Percentiles rank a stretch among this genome's conserved stretches.
Conservation (phyloP, 2,329 filamentous ascomycete genomes). For the Lecanosticta acicola region DNA sequence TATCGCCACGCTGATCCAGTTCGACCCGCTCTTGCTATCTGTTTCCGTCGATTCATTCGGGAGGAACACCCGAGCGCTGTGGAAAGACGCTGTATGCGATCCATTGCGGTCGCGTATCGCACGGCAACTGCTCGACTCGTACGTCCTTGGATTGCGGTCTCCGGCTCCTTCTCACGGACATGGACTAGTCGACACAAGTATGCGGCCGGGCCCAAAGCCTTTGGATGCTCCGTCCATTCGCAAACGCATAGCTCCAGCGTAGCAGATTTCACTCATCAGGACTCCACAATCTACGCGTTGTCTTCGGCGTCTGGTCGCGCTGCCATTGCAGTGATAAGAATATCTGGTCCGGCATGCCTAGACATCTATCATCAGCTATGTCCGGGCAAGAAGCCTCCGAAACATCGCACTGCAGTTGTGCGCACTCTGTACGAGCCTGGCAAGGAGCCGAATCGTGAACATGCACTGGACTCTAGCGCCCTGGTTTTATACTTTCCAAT, state of each 20-base stretch:
- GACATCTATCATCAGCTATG: slow-evolving; percentile 63
- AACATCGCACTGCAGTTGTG: slow-evolving; percentile 61
- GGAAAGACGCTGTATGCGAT: too few relatives aligned
- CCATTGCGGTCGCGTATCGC: background rate
- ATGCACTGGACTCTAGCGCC: slow-evolving; percentile 67
- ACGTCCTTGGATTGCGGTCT: too few relatives aligned
- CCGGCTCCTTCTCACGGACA: too few relatives aligned
- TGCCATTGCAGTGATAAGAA: slow-evolving; percentile 82
- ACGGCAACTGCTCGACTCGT: background rate
- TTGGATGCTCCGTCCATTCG: too few relatives aligned
- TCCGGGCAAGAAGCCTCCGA: slow-evolving; percentile 49
- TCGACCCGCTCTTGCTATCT: too few relatives aligned
- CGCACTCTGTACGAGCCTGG: slow-evolving; percentile 64
- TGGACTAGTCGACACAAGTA: too few relatives aligned
- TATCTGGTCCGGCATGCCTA: slow-evolving; percentile 71
- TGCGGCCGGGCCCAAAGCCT: too few relatives aligned
- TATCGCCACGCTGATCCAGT: too few relatives aligned
- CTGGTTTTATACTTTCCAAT: slow-evolving; percentile 76
- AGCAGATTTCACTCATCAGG: slow-evolving; percentile 1
- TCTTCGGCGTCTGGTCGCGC: slow-evolving; percentile 81
- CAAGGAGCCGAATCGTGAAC: slow-evolving; percentile 35
- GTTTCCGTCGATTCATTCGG: too few relatives aligned
- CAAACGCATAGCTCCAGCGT: background rate
- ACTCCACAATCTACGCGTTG: slow-evolving; percentile 77
- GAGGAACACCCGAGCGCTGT: too few relatives aligned